Conservation (phyloP, 805 yeast species). For the Cyberlindnera petersonii region DNA sequence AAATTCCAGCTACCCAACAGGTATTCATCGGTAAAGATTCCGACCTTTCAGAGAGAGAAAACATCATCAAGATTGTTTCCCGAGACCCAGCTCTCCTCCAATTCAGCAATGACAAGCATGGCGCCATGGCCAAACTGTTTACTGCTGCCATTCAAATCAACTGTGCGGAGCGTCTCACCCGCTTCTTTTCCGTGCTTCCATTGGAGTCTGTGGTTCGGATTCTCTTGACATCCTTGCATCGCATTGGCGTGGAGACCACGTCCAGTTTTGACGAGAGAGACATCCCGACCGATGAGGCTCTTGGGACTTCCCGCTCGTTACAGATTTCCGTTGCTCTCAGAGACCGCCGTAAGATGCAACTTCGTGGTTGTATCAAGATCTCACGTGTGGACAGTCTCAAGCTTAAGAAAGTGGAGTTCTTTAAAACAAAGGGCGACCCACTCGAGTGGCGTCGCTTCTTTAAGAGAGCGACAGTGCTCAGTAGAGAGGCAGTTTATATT, state of each 20-base stretch:
- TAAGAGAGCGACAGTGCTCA: conserved; percentile 50
- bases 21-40: conserved; percentile 29
- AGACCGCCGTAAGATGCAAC: conserved; percentile 42
- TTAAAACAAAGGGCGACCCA: conserved; percentile 61
- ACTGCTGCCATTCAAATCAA: conserved; percentile 3
- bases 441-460: conserved; percentile 70
- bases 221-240: conserved; percentile 39
- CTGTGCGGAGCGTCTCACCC: conserved; percentile 39
- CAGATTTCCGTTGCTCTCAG: conserved; percentile 32
- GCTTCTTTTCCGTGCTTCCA: conserved; percentile 46
- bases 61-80: conserved; percentile 36
- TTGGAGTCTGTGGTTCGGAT: conserved; percentile 40
- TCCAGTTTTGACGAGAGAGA: conserved; percentile 16
- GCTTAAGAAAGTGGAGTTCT: conserved; percentile 49
- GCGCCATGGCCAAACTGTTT: conserved; percentile 28
- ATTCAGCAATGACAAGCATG: conserved; percentile 31
- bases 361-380: conserved; percentile 46
- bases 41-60: conserved; percentile 28
- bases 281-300: conserved; percentile 9
- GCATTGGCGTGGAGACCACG: conserved; percentile 36
- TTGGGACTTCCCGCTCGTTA: conserved; percentile 9
- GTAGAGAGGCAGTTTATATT: conserved; percentile 52
- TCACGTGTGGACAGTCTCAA: conserved; percentile 33
- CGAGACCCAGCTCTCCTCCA: conserved; percentile 51
- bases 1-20: conserved; percentile 39